A percentile compares a stretch with the other conserved stretches of the same genome.
Evolutionary conservation across 305 asterid species (phyloP).

Genomic region (Withania somnifera): DNA sequence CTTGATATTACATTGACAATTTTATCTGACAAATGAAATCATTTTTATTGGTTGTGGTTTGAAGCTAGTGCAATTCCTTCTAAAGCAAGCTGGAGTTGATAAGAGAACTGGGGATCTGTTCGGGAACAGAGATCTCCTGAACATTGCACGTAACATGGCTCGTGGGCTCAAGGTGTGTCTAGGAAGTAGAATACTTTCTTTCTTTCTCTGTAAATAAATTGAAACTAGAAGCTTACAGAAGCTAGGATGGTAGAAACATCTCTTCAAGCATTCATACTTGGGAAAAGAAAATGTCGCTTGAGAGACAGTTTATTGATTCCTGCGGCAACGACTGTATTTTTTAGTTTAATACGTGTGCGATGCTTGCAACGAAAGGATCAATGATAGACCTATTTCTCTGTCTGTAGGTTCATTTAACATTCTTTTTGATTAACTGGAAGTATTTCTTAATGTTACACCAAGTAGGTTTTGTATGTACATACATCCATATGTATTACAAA

Average conservation of each 20-base stretch:
- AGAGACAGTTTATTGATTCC: background rate
- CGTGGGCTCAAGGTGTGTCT: constrained; percentile 81
- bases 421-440: background rate
- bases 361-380: background rate
- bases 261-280: background rate
- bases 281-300: background rate
- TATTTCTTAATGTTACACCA: background rate
- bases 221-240: background rate
- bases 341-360: background rate
- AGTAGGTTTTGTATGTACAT: background rate
- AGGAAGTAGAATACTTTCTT: background rate
- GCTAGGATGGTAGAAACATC: background rate
- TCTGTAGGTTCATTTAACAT: background rate
- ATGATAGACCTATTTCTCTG: background rate
- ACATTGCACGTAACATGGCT: constrained; percentile 95
- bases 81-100: constrained; percentile 97
- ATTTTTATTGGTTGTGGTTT: constrained; percentile 17
- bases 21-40: background rate
- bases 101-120: constrained; percentile 93
- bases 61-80: constrained; percentile 92
- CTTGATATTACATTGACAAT: background rate
- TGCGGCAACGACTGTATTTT: background rate
- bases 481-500: background rate
- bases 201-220: background rate
- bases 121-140: constrained; percentile 83